Evolutionary conservation across 495 filamentous ascomycete species (phyloP).

Genomic region (Bacidia rubella): DNA sequence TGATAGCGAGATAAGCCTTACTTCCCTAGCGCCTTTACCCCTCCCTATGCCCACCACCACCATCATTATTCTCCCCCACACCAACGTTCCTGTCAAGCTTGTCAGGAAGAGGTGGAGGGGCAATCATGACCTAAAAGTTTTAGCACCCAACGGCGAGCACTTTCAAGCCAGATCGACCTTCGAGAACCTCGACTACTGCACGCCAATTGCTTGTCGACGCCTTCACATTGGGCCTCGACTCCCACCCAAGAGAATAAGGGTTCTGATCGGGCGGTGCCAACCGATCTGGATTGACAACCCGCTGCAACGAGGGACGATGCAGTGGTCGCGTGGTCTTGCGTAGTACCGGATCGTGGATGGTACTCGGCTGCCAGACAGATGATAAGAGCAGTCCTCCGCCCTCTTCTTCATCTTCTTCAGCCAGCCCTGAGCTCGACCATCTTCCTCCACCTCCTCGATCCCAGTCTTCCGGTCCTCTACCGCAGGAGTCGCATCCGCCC

Average conservation of each 20-base stretch:
- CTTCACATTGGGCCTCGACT: not conserved
- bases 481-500: not conserved
- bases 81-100: not conserved
- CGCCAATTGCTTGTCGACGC: not conserved
- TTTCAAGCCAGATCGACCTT: not conserved
- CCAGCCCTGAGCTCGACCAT: slow-evolving; percentile 8
- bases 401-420: not conserved
- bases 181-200: not conserved
- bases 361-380: not conserved
- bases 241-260: not conserved
- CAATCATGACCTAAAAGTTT: not conserved
- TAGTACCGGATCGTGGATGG: no score
- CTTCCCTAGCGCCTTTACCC: not conserved
- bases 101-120: not conserved
- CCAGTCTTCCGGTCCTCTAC: no score
- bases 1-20: slow-evolving; percentile 12
- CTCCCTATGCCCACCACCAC: not conserved
- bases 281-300: not conserved
- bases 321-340: not conserved
- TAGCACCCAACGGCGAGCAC: not conserved
- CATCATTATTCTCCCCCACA: not conserved
- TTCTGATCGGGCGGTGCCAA: slow-evolving; percentile 12
- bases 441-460: not conserved
- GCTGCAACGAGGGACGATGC: not conserved
- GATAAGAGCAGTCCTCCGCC: slow-evolving; percentile 5